Evolutionary conservation across 257 asterid genomes (phyloP), one percentile per base, ranked within the genome.

Genomic region (Striga asiatica): DNA sequence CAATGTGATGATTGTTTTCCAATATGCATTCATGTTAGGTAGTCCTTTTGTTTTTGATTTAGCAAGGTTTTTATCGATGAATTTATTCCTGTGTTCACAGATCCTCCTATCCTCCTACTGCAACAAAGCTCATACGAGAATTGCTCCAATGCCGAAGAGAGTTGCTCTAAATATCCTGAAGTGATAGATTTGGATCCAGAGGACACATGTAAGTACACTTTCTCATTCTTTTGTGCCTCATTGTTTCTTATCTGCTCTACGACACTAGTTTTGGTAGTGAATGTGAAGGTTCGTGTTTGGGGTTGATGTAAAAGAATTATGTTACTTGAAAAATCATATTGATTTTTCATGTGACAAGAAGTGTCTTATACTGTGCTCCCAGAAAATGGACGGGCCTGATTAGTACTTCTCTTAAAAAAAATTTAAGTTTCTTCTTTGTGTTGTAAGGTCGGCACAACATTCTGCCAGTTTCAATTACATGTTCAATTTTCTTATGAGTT

Each of bases 161-260:
- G 37, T 28, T 38, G 54, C 48, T 38, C 71, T 19, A 28, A 1
- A 1, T 50, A 38, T 50, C 42, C 65, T 19, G 61, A 58, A 50
- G 46, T 66, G 41, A 50, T 58, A 20, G 56, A 66, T 28, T 23
- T 39, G 54, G 65, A 58, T 8, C 17, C 48, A 13, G 56, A 66
- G 20, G 31, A 58, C 20, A 61, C 50, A 4, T 13, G 71, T 66
- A 52, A 58, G 71, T 21, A 27, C 38, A 25, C 20, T 23, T 23
- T 34, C 28, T 17, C 3, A 0, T 52, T 25, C 29, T 11, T 52
- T 8, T 52, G 14, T 16, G 22, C 21, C 25, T 8, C 6, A 7
- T 17, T 8, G 21, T 19, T 1, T 8, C 5, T 49, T 22, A 0
- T 16, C 66, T 4, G 55, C 46, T 32, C 34, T 17, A 43, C 28